Conservation (phyloP, 1,284 basidiomycete species). For the Ustanciosporium gigantosporum region DNA sequence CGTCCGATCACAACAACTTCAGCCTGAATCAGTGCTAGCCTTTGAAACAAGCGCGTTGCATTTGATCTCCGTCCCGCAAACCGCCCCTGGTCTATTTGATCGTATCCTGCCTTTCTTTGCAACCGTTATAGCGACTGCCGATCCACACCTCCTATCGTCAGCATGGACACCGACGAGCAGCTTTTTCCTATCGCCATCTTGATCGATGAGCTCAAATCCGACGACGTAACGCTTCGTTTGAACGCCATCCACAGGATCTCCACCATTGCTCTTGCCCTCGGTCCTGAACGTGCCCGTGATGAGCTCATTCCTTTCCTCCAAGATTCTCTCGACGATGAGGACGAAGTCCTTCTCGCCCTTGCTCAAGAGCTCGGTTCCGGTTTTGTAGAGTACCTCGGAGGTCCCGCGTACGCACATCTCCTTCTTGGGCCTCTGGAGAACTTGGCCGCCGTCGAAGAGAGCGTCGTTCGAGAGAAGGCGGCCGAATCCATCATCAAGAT, state of each 20-base stretch:
- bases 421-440: constrained; percentile 92
- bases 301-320: constrained; percentile 96
- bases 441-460: constrained; percentile 95
- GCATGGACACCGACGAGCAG: constrained; percentile 59
- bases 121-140: no score
- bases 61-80: no score
- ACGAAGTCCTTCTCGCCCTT: constrained; percentile 93
- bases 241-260: constrained; percentile 98
- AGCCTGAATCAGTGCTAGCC: no score
- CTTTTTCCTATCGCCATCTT: constrained; percentile 67
- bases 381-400: constrained; percentile 92
- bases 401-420: constrained; percentile 82
- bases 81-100: no score
- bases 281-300: constrained; percentile 89
- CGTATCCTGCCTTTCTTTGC: no score
- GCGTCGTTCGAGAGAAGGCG: constrained; percentile 95
- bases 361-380: constrained; percentile 85
- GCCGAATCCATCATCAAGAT: constrained; percentile 95
- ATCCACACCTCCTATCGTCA: no score
- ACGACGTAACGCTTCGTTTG: constrained; percentile 85
- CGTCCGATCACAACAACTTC: no score
- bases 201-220: constrained; percentile 83
- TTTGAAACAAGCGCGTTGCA: no score
- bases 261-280: constrained; percentile 96
- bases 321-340: constrained; percentile 98